Evolutionary conservation across 257 asterid species (phyloP).

Genomic region (Asclepias syriaca): DNA sequence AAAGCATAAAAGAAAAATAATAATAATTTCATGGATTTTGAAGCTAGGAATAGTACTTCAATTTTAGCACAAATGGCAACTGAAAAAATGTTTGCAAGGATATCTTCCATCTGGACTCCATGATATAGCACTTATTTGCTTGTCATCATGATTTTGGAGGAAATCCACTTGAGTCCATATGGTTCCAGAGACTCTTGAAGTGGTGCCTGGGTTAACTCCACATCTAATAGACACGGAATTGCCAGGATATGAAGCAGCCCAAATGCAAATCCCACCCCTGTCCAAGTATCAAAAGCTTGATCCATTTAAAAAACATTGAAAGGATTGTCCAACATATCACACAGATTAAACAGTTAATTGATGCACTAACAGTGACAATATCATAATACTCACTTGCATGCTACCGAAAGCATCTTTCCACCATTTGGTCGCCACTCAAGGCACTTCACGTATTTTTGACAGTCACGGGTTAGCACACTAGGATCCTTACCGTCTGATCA

Average conservation of each 20-base stretch:
- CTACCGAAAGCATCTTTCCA: constrained; percentile 80
- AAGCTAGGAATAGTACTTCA: background rate
- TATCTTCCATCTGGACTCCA: constrained; percentile 99
- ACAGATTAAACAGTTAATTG: background rate
- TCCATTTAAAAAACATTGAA: constrained; percentile 16
- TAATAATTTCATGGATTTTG: background rate
- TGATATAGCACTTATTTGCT: constrained; percentile 76
- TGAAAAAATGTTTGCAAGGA: constrained; percentile 30
- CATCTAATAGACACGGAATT: constrained; percentile 74
- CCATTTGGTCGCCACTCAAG: constrained; percentile 97
- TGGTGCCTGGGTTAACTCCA: constrained; percentile 58
- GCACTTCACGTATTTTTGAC: constrained; percentile 66
- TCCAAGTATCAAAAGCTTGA: constrained; percentile 18
- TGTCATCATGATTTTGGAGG: constrained; percentile 65
- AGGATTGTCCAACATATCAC: background rate
- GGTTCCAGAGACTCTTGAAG: constrained; percentile 69
- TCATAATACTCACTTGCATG: constrained; percentile 72
- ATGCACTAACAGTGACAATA: constrained; percentile 13
- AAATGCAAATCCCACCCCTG: constrained; percentile 94
- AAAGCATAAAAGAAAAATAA: background rate
- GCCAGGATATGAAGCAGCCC: constrained; percentile 93
- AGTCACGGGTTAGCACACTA: constrained; percentile 54
- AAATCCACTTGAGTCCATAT: constrained; percentile 89
- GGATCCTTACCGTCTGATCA: constrained; percentile 65
- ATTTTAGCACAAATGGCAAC: background rate